A percentile compares a stretch with the other conserved stretches of the same genome.
Evolutionary conservation across 2,329 filamentous ascomycete species (phyloP).

Genomic region (Septoria petroselini): DNA sequence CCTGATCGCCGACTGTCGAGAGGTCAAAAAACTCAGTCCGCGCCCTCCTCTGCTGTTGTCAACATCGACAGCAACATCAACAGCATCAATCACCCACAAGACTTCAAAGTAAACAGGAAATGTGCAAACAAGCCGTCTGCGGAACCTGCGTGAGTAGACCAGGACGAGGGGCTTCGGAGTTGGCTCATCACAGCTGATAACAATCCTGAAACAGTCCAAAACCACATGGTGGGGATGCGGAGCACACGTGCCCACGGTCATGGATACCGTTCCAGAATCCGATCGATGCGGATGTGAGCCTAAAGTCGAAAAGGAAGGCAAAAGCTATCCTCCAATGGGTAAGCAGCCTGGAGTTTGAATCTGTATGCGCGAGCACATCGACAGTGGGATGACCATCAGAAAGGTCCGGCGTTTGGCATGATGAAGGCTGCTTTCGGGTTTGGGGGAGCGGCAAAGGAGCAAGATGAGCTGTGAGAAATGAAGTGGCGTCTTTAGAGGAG

Average conservation of each 20-base stretch:
- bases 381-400: constrained; percentile 14
- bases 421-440: constrained; percentile 35
- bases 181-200: background rate
- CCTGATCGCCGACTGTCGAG: no score
- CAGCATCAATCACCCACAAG: background rate
- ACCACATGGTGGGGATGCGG: constrained; percentile 39
- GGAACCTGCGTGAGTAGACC: constrained; percentile 47
- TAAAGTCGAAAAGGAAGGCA: constrained; percentile 59
- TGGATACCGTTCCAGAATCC: constrained; percentile 56
- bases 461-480: constrained; percentile 28
- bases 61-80: background rate
- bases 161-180: no score
- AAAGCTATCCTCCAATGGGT: constrained; percentile 63
- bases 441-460: constrained; percentile 20
- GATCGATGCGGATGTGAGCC: constrained; percentile 66
- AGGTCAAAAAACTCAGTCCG: no score
- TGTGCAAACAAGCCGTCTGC: constrained; percentile 66
- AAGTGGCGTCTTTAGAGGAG: background rate
- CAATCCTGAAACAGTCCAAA: constrained; percentile 15
- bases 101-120: constrained; percentile 38
- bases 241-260: constrained; percentile 42
- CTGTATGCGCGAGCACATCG: background rate
- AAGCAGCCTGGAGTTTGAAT: constrained; percentile 23
- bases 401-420: constrained; percentile 33
- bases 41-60: background rate